Evolutionary conservation across 78 protist species (phyloP), one percentile per base, ranked within the genome.

Genomic region (Pigoraptor vietnamica): DNA sequence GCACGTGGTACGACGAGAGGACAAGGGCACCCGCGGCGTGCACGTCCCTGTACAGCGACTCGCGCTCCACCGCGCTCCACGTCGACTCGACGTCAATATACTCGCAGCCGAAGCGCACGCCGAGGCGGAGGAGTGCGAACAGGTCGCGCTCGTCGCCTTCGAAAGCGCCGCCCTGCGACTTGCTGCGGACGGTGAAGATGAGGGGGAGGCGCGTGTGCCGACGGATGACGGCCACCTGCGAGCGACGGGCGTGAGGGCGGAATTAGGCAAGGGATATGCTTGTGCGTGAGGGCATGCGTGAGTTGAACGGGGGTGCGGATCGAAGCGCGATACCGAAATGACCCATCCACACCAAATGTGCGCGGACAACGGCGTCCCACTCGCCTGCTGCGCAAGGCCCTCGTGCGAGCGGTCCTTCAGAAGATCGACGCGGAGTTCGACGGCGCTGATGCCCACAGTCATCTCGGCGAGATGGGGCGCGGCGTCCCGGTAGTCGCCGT

Each of bases 401-500:
- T 2, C 82, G 14, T 39, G 56, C 38, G 37, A 23, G 90, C 55
- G 33, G 33, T 6, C 81, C 40, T n/a, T n/a, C n/a, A 95, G 90
- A 34, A 94, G 37, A 81, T 95, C 97, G 2, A 91, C 94, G 9
- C 97, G 93, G 39, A 95, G 35, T 89, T 95, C 97, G 25, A 95
- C 33, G 0, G 94, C 94, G 36, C 92, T 81, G 39, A 86, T 93
- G 23, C 93, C 95, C 34, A 90, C 87, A 1, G n/a, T 84, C 56
- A 92, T 36, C 36, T 0, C 24, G n/a, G 89, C 6, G 34, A 81
- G 81, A 0, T 23, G 83, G 1, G 23, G 19, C 33, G 38, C 33
- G 79, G 6, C 34, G 40, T 29, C 14, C 87, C 83, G 32, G 89
- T 84, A 9, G 32, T 9, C 37, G 10, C 84, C 90, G 36, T 23